Base-by-base conservation (phyloP, 805 yeast genomes). In the Cephaloascus fragrans region DNA sequence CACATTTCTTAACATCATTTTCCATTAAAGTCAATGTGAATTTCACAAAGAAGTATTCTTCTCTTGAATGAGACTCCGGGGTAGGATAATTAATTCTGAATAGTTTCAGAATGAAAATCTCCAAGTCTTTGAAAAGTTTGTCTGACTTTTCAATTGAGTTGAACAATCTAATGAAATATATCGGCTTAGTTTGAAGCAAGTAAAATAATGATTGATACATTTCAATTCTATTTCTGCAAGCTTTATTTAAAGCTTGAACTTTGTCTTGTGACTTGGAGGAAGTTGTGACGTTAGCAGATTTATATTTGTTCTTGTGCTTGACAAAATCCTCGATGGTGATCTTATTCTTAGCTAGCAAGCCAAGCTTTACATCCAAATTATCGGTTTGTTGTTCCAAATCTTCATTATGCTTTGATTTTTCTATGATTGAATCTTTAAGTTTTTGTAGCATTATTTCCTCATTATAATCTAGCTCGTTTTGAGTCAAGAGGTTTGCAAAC, bases 121-220 rank as follows among this genome's bases (percentile, higher is more conserved):
- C 55, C 23, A 65, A 47, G 17, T 51, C 53, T 34, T 47, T 49
- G 36, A 31, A 6, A 6, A 31, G n/a, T n/a, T 31, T 31, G n/a
- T 31, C 33, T 9, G 8, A 8, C n/a, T 31, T 31, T 6, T 16
- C 33, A 31, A 14, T 31, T 46, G 42, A 48, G 14, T 62, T 55
- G 40, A 77, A 73, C 28, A 86, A 56, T 12, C 76, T 60, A 2
- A 78, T 67, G 52, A 89, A 69, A 50, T 90, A 90, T 1, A 57
- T 55, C 0, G 95, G 84, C 49, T 85, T 86, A 0, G 95, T 83
- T 55, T 93, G 97, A 34, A 93, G 57, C 19, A 90, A 60, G 51
- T 82, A 93, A 47, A 93, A 80, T 38, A 90, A 52, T 18, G 84
- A 82, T 48, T 82, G 96, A 56, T 83, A 84, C 1, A 76, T 57